A percentile compares a stretch with the other conserved stretches of the same genome.
These are phyloP conservation scores for Didymella glomerata DNA, from an alignment of 2,329 filamentous ascomycete species.

Conservation along the genomic window DNA sequence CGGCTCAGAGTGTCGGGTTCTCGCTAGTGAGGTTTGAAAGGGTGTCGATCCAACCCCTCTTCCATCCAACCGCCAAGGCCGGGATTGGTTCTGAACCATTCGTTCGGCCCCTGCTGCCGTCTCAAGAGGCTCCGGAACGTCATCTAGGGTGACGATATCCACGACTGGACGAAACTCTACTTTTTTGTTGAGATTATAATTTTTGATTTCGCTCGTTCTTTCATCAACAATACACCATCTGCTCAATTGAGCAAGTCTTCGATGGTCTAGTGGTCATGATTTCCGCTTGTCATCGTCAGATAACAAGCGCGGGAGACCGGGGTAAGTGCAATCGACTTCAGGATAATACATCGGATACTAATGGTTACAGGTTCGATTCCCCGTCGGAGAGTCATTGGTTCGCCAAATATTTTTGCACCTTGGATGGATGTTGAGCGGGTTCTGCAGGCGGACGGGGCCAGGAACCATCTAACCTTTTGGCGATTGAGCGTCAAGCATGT, in stretches of 20 bases:
- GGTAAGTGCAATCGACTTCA: too few species aligned
- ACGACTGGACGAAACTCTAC: fast-evolving
- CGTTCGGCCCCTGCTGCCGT: too few species aligned
- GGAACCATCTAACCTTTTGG: neutral
- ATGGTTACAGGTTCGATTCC: neutral
- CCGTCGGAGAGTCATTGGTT: neutral
- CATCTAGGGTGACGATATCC: too few species aligned
- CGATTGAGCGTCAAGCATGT: too few species aligned
- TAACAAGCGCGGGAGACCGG: slow-evolving; percentile 12
- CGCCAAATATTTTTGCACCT: too few species aligned
- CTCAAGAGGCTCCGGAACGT: too few species aligned
- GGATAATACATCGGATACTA: too few species aligned
- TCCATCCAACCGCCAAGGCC: neutral
- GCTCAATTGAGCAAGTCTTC: too few species aligned
- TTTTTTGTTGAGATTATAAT: too few species aligned
- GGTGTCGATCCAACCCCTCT: neutral
- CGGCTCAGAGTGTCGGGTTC: neutral
- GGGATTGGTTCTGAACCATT: neutral
- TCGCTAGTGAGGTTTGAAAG: neutral
- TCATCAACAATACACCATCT: too few species aligned
- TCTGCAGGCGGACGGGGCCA: neutral
- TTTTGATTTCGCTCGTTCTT: too few species aligned
- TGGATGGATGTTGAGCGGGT: too few species aligned
- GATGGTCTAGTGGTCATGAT: slow-evolving; percentile 23
- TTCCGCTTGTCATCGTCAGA: slow-evolving; percentile 20